Evolutionary conservation across 2,329 filamentous ascomycete species (phyloP).

Genomic region (Ophiosphaerella herpotricha): DNA sequence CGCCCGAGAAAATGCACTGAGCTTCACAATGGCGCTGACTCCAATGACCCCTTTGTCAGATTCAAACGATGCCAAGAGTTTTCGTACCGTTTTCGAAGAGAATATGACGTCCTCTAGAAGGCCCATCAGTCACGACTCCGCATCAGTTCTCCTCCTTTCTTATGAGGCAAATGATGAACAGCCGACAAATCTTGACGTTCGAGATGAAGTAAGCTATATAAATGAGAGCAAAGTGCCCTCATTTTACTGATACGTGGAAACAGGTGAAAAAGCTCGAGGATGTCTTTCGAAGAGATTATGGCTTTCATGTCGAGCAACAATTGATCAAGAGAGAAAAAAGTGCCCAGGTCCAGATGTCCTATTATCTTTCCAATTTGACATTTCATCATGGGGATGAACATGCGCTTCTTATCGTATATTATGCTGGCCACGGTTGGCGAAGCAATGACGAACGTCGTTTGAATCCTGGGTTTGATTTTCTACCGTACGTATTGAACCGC

Average conservation of each 20-base stretch:
- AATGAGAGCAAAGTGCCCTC: neutral
- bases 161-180: slow-evolving; percentile 4
- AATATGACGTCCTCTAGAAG: slow-evolving; percentile 7
- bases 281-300: slow-evolving; percentile 10
- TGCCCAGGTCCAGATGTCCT: slow-evolving; percentile 12
- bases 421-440: slow-evolving; percentile 13
- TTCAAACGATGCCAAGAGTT: neutral
- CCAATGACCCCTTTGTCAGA: neutral
- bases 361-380: slow-evolving; percentile 8
- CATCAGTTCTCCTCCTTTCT: slow-evolving; percentile 10
- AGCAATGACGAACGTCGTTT: neutral
- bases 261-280: slow-evolving; percentile 9
- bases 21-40: too few relatives aligned
- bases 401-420: slow-evolving; percentile 23
- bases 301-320: slow-evolving; percentile 8
- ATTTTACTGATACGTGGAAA: neutral
- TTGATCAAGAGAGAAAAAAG: slow-evolving; percentile 3
- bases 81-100: slow-evolving; percentile 3
- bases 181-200: slow-evolving; percentile 4
- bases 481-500: slow-evolving; percentile 4
- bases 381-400: slow-evolving; percentile 11
- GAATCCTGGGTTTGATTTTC: slow-evolving; percentile 2
- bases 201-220: slow-evolving; percentile 1
- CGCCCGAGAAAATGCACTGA: too few relatives aligned
- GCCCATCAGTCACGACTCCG: slow-evolving; percentile 7